phyloP scores from a whole-genome alignment of 768 basidiomycete genomes.

The Naematelia encephala region DNA sequence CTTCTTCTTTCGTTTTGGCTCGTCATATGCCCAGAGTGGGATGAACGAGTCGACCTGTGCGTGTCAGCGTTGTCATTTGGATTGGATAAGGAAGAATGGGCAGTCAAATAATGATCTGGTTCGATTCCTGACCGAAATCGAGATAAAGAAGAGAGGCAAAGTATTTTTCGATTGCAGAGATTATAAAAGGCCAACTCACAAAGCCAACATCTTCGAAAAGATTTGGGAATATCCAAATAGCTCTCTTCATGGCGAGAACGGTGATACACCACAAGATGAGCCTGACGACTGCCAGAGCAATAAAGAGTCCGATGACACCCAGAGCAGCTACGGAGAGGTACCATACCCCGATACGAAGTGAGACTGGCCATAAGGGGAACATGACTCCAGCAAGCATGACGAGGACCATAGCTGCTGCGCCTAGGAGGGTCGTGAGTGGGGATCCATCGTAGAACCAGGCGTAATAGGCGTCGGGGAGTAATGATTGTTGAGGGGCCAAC shows the following conservation, averaged over 20 bases:
- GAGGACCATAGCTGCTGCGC: constrained; percentile 83
- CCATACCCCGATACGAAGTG: constrained; percentile 89
- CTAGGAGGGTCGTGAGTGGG: constrained; percentile 87
- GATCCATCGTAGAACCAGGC: constrained; percentile 97
- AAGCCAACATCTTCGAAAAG: constrained; percentile 98
- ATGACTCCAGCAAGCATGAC: constrained; percentile 95
- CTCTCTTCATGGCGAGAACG: constrained; percentile 76
- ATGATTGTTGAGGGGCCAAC: constrained; percentile 69
- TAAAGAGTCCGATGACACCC: constrained; percentile 82
- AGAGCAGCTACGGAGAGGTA: constrained; percentile 87
- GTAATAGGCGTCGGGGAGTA: constrained; percentile 77
- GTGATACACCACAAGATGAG: constrained; percentile 92
- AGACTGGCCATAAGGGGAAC: constrained; percentile 98
- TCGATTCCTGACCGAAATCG: too few species aligned
- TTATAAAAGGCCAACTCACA: constrained; percentile 60
- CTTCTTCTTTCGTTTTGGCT: constrained; percentile 70
- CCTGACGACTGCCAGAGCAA: constrained; percentile 82
- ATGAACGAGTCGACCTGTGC: constrained; percentile 91
- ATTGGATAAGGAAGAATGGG: too few species aligned
- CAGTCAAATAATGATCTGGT: too few species aligned
- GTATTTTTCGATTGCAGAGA: too few species aligned
- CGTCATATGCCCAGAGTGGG: constrained; percentile 94
- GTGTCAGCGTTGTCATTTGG: not conserved
- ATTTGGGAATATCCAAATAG: constrained; percentile 98
- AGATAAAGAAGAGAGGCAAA: too few species aligned